Base-by-base conservation (phyloP, 768 basidiomycete genomes). In the Trametes elegans region DNA sequence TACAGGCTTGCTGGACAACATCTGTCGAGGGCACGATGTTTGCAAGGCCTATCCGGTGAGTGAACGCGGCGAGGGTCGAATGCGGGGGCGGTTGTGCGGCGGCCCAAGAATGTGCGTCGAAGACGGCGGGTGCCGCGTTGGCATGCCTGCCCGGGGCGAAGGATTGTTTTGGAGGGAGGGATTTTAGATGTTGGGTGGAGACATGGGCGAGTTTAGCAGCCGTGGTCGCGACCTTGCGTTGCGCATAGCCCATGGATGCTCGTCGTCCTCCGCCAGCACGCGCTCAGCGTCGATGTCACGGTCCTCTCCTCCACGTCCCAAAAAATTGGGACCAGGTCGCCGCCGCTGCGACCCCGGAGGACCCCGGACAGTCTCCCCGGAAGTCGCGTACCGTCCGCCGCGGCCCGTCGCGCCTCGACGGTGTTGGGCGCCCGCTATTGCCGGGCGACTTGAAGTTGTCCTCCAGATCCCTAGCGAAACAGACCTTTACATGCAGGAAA, bases 31-130 rank as follows among this genome's bases (percentile, higher is more conserved):
- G 61, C 23, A 86, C 64, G n/a, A 86, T 73, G 1, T 79, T 75
- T 0, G 78, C 76, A 3, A 92, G 82, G 29, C 90, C 88, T 66
- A 89, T 79, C 59, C 91, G 79, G 62, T 92, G 84, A 2, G 85
- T 78, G 61, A 93, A 87, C 1, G 91, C 88, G 41, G 81, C 73
- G 61, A 93, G 78, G 5, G 90, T 83, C 6, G 88, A 79, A 0
- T 80, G 74, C 0, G 88, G 86, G 2, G 88, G 83, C 0, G 88
- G 86, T 65, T 90, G 89, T 23, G 87, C 68, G 5, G 80, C 66
- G 9, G 84, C 84, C 89, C 88, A 92, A 58, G 75, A 70, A 57
- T 86, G 81, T 29, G 85, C 76, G 57, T 84, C 78, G 71, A 90
- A 88, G 9, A 76, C 59, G 47, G 52, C 21, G 48, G 59, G 51